Percentiles rank a stretch among this genome's conserved stretches.
phyloP scores from a whole-genome alignment of 257 asterid species.

The Fraxinus quadrangulata region DNA sequence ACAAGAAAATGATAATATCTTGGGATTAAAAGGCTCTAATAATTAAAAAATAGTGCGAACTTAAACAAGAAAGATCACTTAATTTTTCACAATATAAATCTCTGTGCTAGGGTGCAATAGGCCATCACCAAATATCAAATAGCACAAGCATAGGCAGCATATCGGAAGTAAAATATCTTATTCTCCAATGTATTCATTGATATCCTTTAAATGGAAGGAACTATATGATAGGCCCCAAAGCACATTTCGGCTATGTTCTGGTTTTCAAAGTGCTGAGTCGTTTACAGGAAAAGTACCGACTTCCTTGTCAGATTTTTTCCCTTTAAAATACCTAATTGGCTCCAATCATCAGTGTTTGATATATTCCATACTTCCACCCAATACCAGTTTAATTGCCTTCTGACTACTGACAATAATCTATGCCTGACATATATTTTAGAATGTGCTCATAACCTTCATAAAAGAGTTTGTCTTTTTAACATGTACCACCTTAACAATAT shows the following conservation, averaged over 20 bases:
- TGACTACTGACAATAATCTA: neutral
- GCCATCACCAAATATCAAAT: conserved; percentile 14
- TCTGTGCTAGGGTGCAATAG: neutral
- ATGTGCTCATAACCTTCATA: neutral
- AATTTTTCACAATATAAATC: conserved; percentile 4
- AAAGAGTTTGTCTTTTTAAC: neutral
- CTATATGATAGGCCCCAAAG: neutral
- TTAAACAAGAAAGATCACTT: conserved; percentile 7
- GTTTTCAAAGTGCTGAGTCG: too few relatives aligned
- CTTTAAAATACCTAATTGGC: neutral
- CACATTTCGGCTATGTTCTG: too few relatives aligned
- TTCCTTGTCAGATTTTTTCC: neutral
- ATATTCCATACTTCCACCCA: conserved; percentile 1
- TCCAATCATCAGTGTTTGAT: neutral
- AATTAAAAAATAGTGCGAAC: neutral
- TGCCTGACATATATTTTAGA: neutral
- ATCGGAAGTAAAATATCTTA: conserved; percentile 11
- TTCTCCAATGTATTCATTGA: conserved; percentile 1
- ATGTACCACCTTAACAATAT: neutral
- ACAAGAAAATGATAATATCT: conserved; percentile 5
- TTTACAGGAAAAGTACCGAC: too few relatives aligned
- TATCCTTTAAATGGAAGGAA: conserved; percentile 18
- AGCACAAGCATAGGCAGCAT: conserved; percentile 3
- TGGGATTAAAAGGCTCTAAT: neutral
- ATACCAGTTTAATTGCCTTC: neutral